Evolutionary conservation across 148 eudicot species (phyloP), one percentile per base, ranked within the genome.

Genomic region (Spergularia marina): DNA sequence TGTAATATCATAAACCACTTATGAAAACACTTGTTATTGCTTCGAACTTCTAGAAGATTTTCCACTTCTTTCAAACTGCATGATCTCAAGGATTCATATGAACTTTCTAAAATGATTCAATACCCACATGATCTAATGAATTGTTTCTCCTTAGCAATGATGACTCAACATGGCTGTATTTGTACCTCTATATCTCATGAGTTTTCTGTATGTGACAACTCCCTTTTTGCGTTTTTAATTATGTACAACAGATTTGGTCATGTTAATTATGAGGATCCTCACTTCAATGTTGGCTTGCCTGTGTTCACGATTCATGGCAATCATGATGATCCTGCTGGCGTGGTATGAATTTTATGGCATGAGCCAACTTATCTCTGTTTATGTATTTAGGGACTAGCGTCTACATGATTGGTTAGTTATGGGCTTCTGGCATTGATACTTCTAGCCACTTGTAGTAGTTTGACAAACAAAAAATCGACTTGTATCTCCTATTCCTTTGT

Each of bases 301-400:
- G 97, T 95, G 80, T 95, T 95, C 88, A 92, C 98, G 76, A 95
- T 95, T 86, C 99, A 95, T 78, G 99, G 99, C 72, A 95, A 95
- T 87, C 99, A 95, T 84, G 99, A 95, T 82, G 99, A 95, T 86
- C 99, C 99, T 75, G 97, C 99, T 75, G 99, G 99, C 84, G 99
- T 95, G 98, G 98, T 95, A 94, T 75, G 89, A 10, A 53, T 63
- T 23, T 23, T 72, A 52, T 67, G 20, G 70, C 74, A 40, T 49
- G 30, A 20, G 70, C 58, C 12, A 53, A 40, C 18, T 51, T 21
- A 30, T 71, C 1, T 52, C 58, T 65, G 55, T 36, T 34, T 76
- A 39, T 59, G 16, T 47, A 13, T 69, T 20, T n/a, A 1, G 13
- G 41, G 16, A 66, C 62, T n/a, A 1, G 13, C 25, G 16, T 73